Evolutionary conservation across 106 monocot genomes (phyloP).

Genomic region (Agapanthus africanus): DNA sequence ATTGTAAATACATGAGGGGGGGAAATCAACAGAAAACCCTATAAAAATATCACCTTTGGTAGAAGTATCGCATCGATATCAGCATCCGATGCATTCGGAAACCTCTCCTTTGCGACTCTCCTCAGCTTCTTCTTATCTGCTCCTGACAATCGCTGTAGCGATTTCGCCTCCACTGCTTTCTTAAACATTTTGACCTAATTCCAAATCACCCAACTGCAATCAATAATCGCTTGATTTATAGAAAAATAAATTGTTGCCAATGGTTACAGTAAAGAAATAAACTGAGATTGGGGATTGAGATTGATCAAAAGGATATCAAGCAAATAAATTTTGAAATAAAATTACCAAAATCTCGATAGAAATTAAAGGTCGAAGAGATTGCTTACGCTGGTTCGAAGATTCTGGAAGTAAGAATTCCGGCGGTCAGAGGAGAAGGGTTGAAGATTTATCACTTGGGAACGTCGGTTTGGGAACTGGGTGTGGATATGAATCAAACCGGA

Average conservation of each 20-base stretch:
- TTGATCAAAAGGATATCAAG: background rate
- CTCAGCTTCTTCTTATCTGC: conserved; percentile 92
- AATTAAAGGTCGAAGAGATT: background rate
- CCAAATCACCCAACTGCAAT: background rate
- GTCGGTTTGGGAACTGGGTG: background rate
- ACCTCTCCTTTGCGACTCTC: conserved; percentile 65
- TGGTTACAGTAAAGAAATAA: background rate
- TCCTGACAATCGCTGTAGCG: conserved; percentile 75
- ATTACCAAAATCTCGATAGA: background rate
- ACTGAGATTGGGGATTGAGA: background rate
- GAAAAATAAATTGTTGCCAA: background rate
- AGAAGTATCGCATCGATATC: conserved; percentile 79
- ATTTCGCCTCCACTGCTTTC: conserved; percentile 65
- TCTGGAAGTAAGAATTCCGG: conserved; percentile 6
- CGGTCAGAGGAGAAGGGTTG: background rate
- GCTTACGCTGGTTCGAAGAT: background rate
- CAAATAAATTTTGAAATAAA: background rate
- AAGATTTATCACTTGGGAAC: background rate
- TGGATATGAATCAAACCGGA: background rate
- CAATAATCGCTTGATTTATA: no score
- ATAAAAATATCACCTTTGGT: no score
- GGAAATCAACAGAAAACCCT: background rate
- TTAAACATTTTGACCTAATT: conserved; percentile 58
- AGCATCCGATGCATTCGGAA: conserved; percentile 74
- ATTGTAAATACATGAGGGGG: background rate